Conservation (phyloP, 208 protist genomes). For the Balamuthia mandrillaris region DNA sequence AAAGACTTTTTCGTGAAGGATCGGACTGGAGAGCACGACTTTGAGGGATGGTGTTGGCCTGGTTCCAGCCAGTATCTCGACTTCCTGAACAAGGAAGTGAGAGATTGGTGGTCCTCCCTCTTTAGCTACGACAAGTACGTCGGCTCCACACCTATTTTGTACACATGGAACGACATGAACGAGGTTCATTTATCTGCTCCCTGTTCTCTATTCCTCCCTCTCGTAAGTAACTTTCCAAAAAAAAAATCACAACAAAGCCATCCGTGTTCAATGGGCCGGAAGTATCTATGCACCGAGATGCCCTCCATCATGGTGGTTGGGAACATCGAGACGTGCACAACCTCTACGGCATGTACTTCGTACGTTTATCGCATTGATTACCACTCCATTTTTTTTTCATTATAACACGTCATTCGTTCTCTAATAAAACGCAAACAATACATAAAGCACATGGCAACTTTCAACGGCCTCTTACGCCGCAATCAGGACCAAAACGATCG, state of each 20-base stretch:
- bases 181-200: slow-evolving; percentile 48
- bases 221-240: slow-evolving; percentile 37
- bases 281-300: slow-evolving; percentile 89
- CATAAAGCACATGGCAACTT: slow-evolving; percentile 73
- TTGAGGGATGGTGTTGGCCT: slow-evolving; percentile 95
- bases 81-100: slow-evolving; percentile 74
- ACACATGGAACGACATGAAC: slow-evolving; percentile 99
- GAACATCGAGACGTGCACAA: slow-evolving; percentile 97
- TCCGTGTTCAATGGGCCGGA: slow-evolving; percentile 93
- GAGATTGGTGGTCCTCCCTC: slow-evolving; percentile 86
- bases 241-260: too few species aligned
- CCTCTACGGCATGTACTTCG: slow-evolving; percentile 88
- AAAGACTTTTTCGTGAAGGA: slow-evolving; percentile 90
- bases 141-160: slow-evolving; percentile 81
- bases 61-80: slow-evolving; percentile 64
- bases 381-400: slow-evolving; percentile 10
- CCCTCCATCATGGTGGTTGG: slow-evolving; percentile 81
- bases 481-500: slow-evolving; percentile 70
- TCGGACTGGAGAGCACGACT: slow-evolving; percentile 69
- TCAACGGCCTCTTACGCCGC: slow-evolving; percentile 80
- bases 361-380: slow-evolving; percentile 12
- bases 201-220: neutral
- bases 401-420: too few species aligned
- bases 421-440: neutral
- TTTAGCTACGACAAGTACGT: slow-evolving; percentile 84